phyloP scores from a whole-genome alignment of 768 basidiomycete species.

The Pulveroboletus ravenelii region DNA sequence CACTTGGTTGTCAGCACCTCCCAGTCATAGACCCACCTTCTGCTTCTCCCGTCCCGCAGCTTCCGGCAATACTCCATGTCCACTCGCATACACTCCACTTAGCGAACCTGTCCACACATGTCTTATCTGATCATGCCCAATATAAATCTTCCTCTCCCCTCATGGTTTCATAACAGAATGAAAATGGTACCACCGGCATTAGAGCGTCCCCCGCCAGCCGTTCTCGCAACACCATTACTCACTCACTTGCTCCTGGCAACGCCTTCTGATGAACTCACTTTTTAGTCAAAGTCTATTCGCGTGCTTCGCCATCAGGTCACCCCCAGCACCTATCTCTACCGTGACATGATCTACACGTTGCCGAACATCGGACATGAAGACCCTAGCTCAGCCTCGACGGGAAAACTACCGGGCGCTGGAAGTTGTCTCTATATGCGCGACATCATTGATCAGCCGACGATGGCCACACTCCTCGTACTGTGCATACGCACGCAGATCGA shows the following conservation, averaged over 20 bases:
- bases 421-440: slow-evolving; percentile 63
- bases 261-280: slow-evolving; percentile 20
- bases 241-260: slow-evolving; percentile 27
- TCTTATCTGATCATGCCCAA: slow-evolving; percentile 27
- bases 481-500: slow-evolving; percentile 72
- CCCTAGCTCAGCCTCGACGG: slow-evolving; percentile 44
- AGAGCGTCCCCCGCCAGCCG: slow-evolving; percentile 17
- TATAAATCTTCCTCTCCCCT: slow-evolving; percentile 24
- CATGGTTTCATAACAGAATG: slow-evolving; percentile 13
- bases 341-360: slow-evolving; percentile 25
- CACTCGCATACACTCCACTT: slow-evolving; percentile 4
- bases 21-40: slow-evolving; percentile 9
- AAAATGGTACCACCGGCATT: slow-evolving; percentile 19
- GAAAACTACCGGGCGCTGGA: slow-evolving; percentile 61
- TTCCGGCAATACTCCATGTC: slow-evolving; percentile 7
- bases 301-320: slow-evolving; percentile 15
- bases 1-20: slow-evolving; percentile 4
- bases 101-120: slow-evolving; percentile 14
- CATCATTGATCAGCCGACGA: slow-evolving; percentile 8
- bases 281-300: slow-evolving; percentile 23
- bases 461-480: slow-evolving; percentile 1
- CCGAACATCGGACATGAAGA: slow-evolving; percentile 28
- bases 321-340: slow-evolving; percentile 7
- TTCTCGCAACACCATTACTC: slow-evolving; percentile 20
- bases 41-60: slow-evolving; percentile 15